Evolutionary conservation across 2,329 filamentous ascomycete genomes (phyloP), one percentile per base, ranked within the genome.

Genomic region (Fusarium tupiense): DNA sequence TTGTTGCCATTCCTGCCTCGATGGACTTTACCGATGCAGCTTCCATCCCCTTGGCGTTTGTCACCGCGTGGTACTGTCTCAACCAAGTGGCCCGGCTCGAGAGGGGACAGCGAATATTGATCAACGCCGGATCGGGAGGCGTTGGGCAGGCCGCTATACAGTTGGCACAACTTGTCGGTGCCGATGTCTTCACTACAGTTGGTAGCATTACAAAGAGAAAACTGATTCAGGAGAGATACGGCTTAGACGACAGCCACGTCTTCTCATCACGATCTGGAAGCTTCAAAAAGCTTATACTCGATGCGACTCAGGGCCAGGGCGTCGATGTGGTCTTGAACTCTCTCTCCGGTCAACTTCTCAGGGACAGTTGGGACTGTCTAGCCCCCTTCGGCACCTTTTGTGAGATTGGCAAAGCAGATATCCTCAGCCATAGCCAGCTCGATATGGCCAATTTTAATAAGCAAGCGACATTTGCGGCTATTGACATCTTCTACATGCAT

Each of bases 401-500:
- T 10, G 52, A 64, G 29, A 57, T 58, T 14, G 61, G 61, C 19
- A 64, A 64, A 19, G 43, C 61, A 17, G 61, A 64, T 20, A 64
- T 64, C 3, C 22, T 64, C 14, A 24, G 61, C 7, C 17, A 44
- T 14, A 35, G 61, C 14, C 52, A 58, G 35, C 52, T 64, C 44
- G 37, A 22, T 8, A 64, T 64, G 61, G 35, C 61, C 52, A 58
- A 58, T 2, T 64, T 64, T 14, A 37, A 64, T 29, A 58, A 49
- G 26, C 61, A 64, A n/a, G 61, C 43, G 13, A 58, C 52, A 7
- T 64, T 64, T 26, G 35, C 52, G 4, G 61, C 61, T 5, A 53
- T 64, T 6, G 61, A 58, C 17, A n/a, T 58, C 6, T 58, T 19
- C 7, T 58, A 43, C 14, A 64, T 64, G 61, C 52, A 64, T 35